Evolutionary conservation across 345 rosid species (phyloP), one percentile per base, ranked within the genome.

Genomic region (Rubroshorea leprosula): DNA sequence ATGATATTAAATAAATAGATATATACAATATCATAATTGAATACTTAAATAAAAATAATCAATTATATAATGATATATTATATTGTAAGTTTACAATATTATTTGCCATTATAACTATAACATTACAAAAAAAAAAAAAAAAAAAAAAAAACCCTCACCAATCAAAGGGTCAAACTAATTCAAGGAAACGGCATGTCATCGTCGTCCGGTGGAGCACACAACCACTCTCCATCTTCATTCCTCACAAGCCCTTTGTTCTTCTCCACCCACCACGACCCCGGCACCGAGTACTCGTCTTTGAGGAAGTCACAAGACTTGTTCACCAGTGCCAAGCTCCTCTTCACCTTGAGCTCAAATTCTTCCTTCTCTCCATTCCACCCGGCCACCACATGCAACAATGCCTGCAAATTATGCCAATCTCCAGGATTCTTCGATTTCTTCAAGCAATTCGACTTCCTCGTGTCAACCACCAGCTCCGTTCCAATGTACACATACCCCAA

Each of bases 391-490:
- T 89, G 97, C 23, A 89, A 66, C 78, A 86, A 82, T 0, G 83
- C 90, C 90, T 86, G 82, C 80, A 90, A 75, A 67, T 90, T 90
- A 58, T 90, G 97, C 95, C 97, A 86, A 14, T 90, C 95, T n/a
- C 97, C 69, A 0, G 85, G 80, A 55, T 78, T 78, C 74, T 51
- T 76, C 16, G 45, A 89, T 6, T 77, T 83, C 67, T 77, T 86
- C 62, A 91, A 67, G 68, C 52, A 55, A 5, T 87, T 82, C 5
- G 95, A 88, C 63, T 82, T 88, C 74, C 86, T 72, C 1, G 90
- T 87, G 44, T 88, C 92, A 22, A 91, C 87, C 54, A 69, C 84
- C 19, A 82, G 74, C 67, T 85, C 77, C 0, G 24, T 66, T 24
- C 85, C 86, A 0, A 70, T 62, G 21, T 75, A 45, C 6, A 39